Percentiles rank a stretch among this genome's conserved stretches.
These are phyloP conservation scores for Monascus ruber DNA, from an alignment of 2,329 filamentous ascomycete genomes.

Conservation along the genomic window DNA sequence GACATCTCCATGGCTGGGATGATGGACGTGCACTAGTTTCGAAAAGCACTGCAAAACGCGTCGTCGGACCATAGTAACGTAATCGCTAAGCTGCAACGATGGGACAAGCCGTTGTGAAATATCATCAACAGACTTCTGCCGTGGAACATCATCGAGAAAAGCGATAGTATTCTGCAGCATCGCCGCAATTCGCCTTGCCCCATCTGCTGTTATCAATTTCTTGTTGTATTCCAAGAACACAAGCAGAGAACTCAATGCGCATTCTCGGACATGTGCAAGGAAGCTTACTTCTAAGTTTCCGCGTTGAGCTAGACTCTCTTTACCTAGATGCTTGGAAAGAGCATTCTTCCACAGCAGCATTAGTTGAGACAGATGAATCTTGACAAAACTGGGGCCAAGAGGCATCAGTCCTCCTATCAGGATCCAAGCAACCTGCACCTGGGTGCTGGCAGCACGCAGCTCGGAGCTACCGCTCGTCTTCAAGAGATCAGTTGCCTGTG, in stretches of 20 bases:
- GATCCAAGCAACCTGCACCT: slow-evolving; percentile 97
- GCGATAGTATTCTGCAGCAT: slow-evolving; percentile 93
- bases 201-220: slow-evolving; percentile 80
- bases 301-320: slow-evolving; percentile 75
- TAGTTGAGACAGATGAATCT: slow-evolving; percentile 91
- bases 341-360: slow-evolving; percentile 96
- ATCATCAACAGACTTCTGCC: slow-evolving; percentile 77
- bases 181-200: slow-evolving; percentile 78
- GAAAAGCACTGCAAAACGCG: slow-evolving; percentile 92
- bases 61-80: slow-evolving; percentile 85
- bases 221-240: slow-evolving; percentile 91
- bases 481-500: slow-evolving; percentile 80
- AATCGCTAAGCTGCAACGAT: slow-evolving; percentile 76
- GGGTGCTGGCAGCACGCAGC: slow-evolving; percentile 78
- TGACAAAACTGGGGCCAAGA: slow-evolving; percentile 93
- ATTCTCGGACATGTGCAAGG: slow-evolving; percentile 86
- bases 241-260: slow-evolving; percentile 79
- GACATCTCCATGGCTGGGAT: slow-evolving; percentile 71
- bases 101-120: slow-evolving; percentile 72
- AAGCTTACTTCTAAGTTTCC: slow-evolving; percentile 85
- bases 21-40: slow-evolving; percentile 78
- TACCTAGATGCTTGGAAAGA: slow-evolving; percentile 83
- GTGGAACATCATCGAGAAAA: slow-evolving; percentile 75
- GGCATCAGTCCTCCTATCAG: slow-evolving; percentile 94
- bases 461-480: slow-evolving; percentile 90